phyloP scores from a whole-genome alignment of 2,329 filamentous ascomycete genomes.

The Cryphonectria naterciae region DNA sequence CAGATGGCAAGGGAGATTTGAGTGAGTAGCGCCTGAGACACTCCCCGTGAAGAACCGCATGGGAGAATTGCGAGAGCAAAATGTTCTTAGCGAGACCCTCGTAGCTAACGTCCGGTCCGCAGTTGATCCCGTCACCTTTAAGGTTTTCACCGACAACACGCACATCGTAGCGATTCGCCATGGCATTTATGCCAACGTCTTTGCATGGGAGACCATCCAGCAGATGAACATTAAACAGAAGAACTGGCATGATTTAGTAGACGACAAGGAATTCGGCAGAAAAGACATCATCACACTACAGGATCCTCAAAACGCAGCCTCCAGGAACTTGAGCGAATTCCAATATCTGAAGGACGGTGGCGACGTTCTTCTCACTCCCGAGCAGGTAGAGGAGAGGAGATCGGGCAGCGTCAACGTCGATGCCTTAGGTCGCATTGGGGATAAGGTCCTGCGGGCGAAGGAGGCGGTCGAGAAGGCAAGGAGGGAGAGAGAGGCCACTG shows the following conservation, averaged over 20 bases:
- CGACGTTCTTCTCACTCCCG: conserved; percentile 67
- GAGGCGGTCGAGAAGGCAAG: conserved; percentile 92
- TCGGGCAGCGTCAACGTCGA: conserved; percentile 75
- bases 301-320: conserved; percentile 87
- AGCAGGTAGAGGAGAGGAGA: conserved; percentile 70
- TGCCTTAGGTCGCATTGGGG: conserved; percentile 75
- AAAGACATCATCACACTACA: conserved; percentile 96
- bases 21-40: conserved; percentile 38
- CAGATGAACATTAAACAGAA: conserved; percentile 95
- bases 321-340: conserved; percentile 83
- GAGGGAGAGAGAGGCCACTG: conserved; percentile 67
- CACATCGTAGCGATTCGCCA: conserved; percentile 88
- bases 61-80: not conserved
- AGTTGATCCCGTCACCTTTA: conserved; percentile 93
- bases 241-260: conserved; percentile 90
- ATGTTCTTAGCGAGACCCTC: not conserved
- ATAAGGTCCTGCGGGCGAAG: conserved; percentile 88
- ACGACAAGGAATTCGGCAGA: conserved; percentile 82
- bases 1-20: conserved; percentile 72
- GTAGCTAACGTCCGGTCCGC: not conserved
- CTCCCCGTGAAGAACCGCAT: not conserved
- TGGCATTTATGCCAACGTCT: conserved; percentile 87
- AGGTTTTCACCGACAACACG: conserved; percentile 97
- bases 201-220: conserved; percentile 94
- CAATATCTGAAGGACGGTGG: conserved; percentile 86